A percentile compares a stretch with the other conserved stretches of the same genome.
These are phyloP conservation scores for Penicillium sp. DNA, from an alignment of 2,329 filamentous ascomycete species.

Conservation along the genomic window DNA sequence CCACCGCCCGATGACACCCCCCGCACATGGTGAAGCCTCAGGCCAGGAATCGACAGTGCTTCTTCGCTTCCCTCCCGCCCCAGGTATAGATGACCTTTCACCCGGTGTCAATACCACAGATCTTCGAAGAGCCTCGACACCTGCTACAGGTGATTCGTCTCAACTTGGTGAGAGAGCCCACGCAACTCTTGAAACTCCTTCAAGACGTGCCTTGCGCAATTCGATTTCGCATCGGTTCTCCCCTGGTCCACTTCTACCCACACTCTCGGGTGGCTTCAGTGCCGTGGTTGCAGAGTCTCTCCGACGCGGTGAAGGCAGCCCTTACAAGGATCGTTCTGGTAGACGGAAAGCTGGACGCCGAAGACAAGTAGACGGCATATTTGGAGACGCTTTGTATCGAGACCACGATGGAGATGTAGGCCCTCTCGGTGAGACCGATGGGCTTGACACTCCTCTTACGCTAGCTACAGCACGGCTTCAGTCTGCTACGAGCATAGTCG, in stretches of 20 bases:
- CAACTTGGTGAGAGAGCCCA: conserved; percentile 25
- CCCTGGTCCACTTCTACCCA: conserved; percentile 59
- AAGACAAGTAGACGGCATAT: conserved; percentile 29
- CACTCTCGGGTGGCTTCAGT: conserved; percentile 60
- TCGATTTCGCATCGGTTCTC: conserved; percentile 55
- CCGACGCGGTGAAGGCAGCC: conserved; percentile 54
- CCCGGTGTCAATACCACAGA: conserved; percentile 8
- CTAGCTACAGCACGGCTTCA: conserved; percentile 29
- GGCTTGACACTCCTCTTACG: conserved; percentile 17
- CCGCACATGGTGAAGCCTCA: conserved; percentile 15
- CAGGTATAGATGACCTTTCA: conserved; percentile 30
- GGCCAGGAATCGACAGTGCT: conserved; percentile 34
- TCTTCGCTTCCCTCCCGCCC: conserved; percentile 42
- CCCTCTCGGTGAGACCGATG: conserved; percentile 19
- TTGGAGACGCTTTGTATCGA: conserved; percentile 20
- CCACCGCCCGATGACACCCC: conserved; percentile 30
- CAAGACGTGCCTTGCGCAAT: conserved; percentile 41
- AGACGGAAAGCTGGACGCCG: conserved; percentile 28
- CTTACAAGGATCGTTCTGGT: conserved; percentile 31
- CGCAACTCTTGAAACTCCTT: conserved; percentile 38
- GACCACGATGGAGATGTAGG: conserved; percentile 18
- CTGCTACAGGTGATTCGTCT: conserved; percentile 14
- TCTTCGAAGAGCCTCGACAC: conserved; percentile 21
- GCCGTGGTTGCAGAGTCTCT: conserved; percentile 66
- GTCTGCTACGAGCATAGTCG: conserved; percentile 23